These are phyloP conservation scores for Candida ponderosae DNA, from an alignment of 805 yeast genomes.

Conservation along the genomic window DNA sequence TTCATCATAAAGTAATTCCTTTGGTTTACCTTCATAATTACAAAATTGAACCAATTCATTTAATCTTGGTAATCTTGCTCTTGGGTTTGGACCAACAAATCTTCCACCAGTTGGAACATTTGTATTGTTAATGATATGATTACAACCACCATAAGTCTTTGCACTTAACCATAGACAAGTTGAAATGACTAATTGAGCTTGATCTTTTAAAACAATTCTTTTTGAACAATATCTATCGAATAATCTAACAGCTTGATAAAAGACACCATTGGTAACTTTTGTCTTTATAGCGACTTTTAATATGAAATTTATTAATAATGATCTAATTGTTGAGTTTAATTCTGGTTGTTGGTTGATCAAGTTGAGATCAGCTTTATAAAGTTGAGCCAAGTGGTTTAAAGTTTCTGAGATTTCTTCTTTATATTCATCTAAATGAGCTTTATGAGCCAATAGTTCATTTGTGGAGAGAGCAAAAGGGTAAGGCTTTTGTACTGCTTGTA, in stretches of 20 bases:
- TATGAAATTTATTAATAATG: constrained; percentile 69
- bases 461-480: constrained; percentile 45
- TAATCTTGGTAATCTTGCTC: constrained; percentile 68
- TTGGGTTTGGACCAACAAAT: constrained; percentile 61
- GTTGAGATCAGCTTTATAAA: constrained; percentile 44
- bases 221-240: constrained; percentile 90
- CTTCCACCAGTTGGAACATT: constrained; percentile 50
- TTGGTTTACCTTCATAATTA: constrained; percentile 41
- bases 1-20: constrained; percentile 53
- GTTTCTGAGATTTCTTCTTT: constrained; percentile 39
- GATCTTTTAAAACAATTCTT: constrained; percentile 76
- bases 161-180: constrained; percentile 92
- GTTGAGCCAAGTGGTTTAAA: constrained; percentile 27
- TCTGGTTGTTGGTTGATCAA: constrained; percentile 87
- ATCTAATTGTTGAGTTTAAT: constrained; percentile 64
- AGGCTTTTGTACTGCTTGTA: constrained; percentile 36
- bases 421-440: constrained; percentile 40
- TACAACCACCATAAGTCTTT: constrained; percentile 71
- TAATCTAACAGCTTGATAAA: constrained; percentile 61
- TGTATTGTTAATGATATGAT: constrained; percentile 49
- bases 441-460: constrained; percentile 41
- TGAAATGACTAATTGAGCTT: constrained; percentile 83
- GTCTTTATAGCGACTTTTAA: constrained; percentile 62
- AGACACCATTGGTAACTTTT: constrained; percentile 59
- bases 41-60: constrained; percentile 66